Base-by-base conservation (phyloP, 768 basidiomycete species). In the Neoboletus magnificus region DNA sequence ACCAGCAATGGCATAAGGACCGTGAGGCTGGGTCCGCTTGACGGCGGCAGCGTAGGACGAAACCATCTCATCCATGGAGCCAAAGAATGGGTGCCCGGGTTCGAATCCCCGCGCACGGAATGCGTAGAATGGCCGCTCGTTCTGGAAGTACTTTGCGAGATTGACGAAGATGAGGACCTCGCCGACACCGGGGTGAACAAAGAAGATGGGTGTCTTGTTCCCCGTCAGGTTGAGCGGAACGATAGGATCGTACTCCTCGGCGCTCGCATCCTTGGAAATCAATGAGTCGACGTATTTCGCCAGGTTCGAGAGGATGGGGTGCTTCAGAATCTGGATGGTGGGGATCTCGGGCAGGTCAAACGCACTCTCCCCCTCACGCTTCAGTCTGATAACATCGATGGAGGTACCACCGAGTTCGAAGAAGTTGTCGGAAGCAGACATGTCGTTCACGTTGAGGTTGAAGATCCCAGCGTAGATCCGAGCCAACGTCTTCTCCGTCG, bases 61-160 rank as follows among this genome's bases (percentile, higher is more conserved):
- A 6, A 74, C 74, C 71, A 77, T 77, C 62, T 78, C 77, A 0
- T 70, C 62, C 61, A 77, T 71, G 2, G 75, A 62, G 0, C 53
- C 45, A 52, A 77, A 77, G 54, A 71, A 67, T 0, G 62, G 61
- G 43, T 78, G 71, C n/a, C 66, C 71, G 2, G 67, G 65, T 43
- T 77, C 77, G 56, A 78, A 77, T 10, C 77, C 77, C 20, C 74
- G 70, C 4, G 77, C 77, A 23, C 77, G 77, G 44, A 78, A 66
- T 4, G 77, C 77, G 54, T 78, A 78, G 42, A 78, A 67, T 6
- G 76, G 76, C 0, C 77, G 71, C 13, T 78, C 75, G 29, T 74
- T 72, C 16, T 67, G 67, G 50, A 78, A 69, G 35, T 68, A 70
- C 18, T 73, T 73, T 2, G 76, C 76, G 9, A 78, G 66, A 57